Percentiles rank a stretch among this genome's conserved stretches.
phyloP scores from a whole-genome alignment of 495 filamentous ascomycete genomes.

The Xylaria acuta region DNA sequence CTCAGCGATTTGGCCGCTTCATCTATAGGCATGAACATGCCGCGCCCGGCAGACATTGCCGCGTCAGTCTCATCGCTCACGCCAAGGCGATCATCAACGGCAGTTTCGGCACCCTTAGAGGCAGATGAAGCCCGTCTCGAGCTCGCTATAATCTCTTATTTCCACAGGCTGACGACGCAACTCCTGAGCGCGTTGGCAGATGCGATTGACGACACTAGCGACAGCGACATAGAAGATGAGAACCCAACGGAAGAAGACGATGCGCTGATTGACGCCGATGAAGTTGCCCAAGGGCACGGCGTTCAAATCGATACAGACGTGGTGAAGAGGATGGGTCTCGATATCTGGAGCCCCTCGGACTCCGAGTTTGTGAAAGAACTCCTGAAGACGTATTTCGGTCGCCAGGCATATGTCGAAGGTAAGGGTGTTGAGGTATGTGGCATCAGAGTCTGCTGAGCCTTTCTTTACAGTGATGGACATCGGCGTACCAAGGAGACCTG shows the following conservation, averaged over 20 bases:
- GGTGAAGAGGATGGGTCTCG: slow-evolving; percentile 80
- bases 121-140: slow-evolving; percentile 56
- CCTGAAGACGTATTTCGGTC: slow-evolving; percentile 72
- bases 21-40: slow-evolving; percentile 35
- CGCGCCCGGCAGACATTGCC: slow-evolving; percentile 42
- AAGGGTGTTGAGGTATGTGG: slow-evolving; percentile 82
- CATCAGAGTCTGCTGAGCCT: slow-evolving; percentile 69
- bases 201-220: slow-evolving; percentile 65
- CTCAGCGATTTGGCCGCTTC: slow-evolving; percentile 51
- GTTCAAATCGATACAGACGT: slow-evolving; percentile 71
- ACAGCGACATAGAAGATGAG: slow-evolving; percentile 49
- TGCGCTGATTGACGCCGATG: slow-evolving; percentile 35
- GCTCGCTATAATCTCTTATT: slow-evolving; percentile 86
- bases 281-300: slow-evolving; percentile 46
- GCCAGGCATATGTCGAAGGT: slow-evolving; percentile 70
- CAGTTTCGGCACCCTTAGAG: slow-evolving; percentile 25
- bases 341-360: slow-evolving; percentile 83
- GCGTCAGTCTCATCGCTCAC: slow-evolving; percentile 49
- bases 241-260: slow-evolving; percentile 34
- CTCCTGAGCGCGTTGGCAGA: slow-evolving; percentile 74
- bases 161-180: slow-evolving; percentile 81
- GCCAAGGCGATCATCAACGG: slow-evolving; percentile 32
- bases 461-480: not conserved
- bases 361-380: slow-evolving; percentile 74
- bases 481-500: slow-evolving; percentile 1